Conservation (phyloP, 2,329 filamentous ascomycete species). For the Trichoderma asperellum region DNA sequence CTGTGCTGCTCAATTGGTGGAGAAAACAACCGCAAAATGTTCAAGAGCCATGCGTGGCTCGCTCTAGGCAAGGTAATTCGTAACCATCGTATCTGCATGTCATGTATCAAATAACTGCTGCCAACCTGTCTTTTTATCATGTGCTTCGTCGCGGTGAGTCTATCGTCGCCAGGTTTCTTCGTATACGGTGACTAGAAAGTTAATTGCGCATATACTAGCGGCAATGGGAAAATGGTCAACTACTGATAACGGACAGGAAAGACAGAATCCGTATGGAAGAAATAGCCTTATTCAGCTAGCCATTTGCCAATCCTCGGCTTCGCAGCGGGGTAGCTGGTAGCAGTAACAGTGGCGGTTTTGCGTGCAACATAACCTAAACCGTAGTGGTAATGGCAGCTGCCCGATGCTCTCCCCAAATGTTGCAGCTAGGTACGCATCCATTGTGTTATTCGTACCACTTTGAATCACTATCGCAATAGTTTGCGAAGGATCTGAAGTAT, state of each 20-base stretch:
- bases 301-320: neutral
- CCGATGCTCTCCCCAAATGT: neutral
- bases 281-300: conserved; percentile 3
- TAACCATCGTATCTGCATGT: neutral
- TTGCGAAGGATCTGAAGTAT: neutral
- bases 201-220: conserved; percentile 7
- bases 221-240: neutral
- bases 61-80: neutral
- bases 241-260: neutral
- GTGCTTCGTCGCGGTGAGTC: neutral
- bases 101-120: neutral
- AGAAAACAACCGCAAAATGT: neutral
- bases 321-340: conserved; percentile 10
- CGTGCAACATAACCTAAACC: neutral
- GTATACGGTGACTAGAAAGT: neutral
- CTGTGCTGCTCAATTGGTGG: neutral
- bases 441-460: neutral
- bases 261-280: neutral
- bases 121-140: neutral
- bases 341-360: neutral
- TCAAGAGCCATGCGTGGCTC: neutral
- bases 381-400: neutral
- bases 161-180: neutral
- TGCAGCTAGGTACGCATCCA: neutral
- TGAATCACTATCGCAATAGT: neutral